Evolutionary conservation across 2,329 filamentous ascomycete genomes (phyloP), one percentile per base, ranked within the genome.

Genomic region (Pseudogymnoascus sp.): DNA sequence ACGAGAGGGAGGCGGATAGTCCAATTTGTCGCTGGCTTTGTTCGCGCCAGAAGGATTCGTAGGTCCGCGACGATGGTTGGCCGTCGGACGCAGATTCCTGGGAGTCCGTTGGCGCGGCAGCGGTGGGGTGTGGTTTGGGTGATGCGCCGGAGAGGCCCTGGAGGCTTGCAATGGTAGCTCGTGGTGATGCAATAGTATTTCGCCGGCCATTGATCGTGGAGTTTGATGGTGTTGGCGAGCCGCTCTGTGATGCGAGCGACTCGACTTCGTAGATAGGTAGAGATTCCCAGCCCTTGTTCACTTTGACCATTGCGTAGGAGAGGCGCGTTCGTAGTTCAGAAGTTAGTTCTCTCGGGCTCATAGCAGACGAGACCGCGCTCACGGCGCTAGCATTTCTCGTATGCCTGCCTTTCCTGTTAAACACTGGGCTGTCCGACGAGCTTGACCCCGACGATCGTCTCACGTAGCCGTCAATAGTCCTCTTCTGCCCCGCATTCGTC

Each of bases 261-360:
- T 93, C 91, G 30, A 93, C 84, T 74, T 93, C 89, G 62, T 89
- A 86, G 63, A 94, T 84, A 16, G 85, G 86, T 66, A 88, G 86
- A 59, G 87, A 83, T 75, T 96, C 89, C 88, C 92, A 94, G 63
- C 91, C 91, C 71, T 95, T 87, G 72, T 91, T 91, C 41, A 97
- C 89, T 75, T 96, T 97, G 72, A 95, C 83, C 83, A 96, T 94
- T 66, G 93, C 93, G 74, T 97, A 97, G 5, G 91, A 91, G 28
- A 97, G 82, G 69, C 91, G 89, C 60, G 91, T 87, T 72, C 88
- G 89, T 60, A 97, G 82, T 71, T 93, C 89, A 62, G 87, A 67
- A 38, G 72, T 72, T 36, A 74, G 67, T 72, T 74, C 90, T 67
- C 86, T 87, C 70, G 84, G 90, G 58, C 84, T 69, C n/a, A 66